Percentiles rank a stretch among this genome's conserved stretches.
phyloP scores from a whole-genome alignment of 192 early-diverging fungal species.

The Backusella australiensis region DNA sequence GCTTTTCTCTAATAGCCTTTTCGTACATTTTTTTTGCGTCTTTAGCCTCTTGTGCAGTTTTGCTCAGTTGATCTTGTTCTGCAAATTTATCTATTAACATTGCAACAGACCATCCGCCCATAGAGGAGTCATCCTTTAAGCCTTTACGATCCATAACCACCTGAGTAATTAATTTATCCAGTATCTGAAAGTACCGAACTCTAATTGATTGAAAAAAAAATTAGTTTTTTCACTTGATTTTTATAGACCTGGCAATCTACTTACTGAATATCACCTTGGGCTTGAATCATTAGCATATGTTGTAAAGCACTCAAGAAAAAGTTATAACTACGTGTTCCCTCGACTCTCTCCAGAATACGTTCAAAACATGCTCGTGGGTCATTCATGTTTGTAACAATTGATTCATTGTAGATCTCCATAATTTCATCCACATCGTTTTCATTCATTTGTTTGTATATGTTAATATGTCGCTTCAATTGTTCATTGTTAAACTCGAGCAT shows the following conservation, averaged over 20 bases:
- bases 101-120: constrained; percentile 64
- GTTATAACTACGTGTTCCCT: constrained; percentile 70
- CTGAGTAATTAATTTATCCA: constrained; percentile 75
- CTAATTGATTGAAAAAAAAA: constrained; percentile 33
- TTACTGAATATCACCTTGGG: constrained; percentile 58
- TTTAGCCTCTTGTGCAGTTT: constrained; percentile 63
- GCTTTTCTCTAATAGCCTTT: constrained; percentile 62
- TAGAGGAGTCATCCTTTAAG: constrained; percentile 50
- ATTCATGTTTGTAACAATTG: constrained; percentile 73
- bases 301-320: constrained; percentile 74
- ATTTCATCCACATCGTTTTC: constrained; percentile 55
- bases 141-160: constrained; percentile 76
- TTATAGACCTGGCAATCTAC: not conserved
- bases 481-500: constrained; percentile 53
- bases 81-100: constrained; percentile 72
- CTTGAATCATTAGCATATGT: constrained; percentile 70
- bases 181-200: constrained; percentile 73
- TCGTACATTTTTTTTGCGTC: constrained; percentile 63
- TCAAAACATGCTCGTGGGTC: constrained; percentile 78
- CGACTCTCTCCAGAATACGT: constrained; percentile 63
- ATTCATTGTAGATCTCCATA: constrained; percentile 60
- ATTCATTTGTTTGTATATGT: constrained; percentile 30
- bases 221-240: not conserved
- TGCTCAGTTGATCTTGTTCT: constrained; percentile 72
- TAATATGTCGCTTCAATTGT: constrained; percentile 36